Evolutionary conservation across 148 eudicot species (phyloP), one percentile per base, ranked within the genome.

Genomic region (Rhododendron kiyosumense): DNA sequence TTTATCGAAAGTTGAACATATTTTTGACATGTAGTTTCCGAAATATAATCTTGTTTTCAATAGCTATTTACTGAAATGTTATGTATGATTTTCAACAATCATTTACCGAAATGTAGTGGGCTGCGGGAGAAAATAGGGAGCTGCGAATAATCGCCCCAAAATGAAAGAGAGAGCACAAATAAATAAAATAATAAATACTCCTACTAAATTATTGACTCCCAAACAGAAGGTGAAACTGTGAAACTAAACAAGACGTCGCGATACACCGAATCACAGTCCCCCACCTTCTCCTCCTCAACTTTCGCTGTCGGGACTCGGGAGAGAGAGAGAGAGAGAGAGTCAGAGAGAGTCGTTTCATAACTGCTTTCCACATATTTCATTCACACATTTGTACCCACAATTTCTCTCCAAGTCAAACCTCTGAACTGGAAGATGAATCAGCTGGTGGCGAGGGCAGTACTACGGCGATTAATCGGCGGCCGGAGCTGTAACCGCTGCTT

Each of bases 401-500:
- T 15, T 5, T 28, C 43, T 13, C 80, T 41, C 34, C 14, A 46
- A 24, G 13, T n/a, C n/a, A 10, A 46, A 6, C 82, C 73, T 71
- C 54, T 24, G 8, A 17, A 20, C 36, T 34, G 7, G 79, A 84
- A 85, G 36, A 92, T 90, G 91, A 92, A 87, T 87, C 90, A 84
- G 38, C 74, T 92, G 43, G 34, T 88, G 74, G 85, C 87, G 7
- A 89, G 87, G 73, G 85, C 89, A 30, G 79, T 79, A 78, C 36
- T 89, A 79, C 86, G 86, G 46, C 81, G 91, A 9, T 46, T 86
- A 81, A n/a, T 76, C 82, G 12, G 79, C 86, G 90, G 79, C 87
- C 79, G 88, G 78, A 80, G 38, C 79, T 82, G 52, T 38, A 28
- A 43, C 86, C 84, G 89, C 22, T 73, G 43, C 83, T 5, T 75